Evolutionary conservation across 306 rosid genomes (phyloP), one percentile per base, ranked within the genome.

Genomic region (Abrus pulchellus): DNA sequence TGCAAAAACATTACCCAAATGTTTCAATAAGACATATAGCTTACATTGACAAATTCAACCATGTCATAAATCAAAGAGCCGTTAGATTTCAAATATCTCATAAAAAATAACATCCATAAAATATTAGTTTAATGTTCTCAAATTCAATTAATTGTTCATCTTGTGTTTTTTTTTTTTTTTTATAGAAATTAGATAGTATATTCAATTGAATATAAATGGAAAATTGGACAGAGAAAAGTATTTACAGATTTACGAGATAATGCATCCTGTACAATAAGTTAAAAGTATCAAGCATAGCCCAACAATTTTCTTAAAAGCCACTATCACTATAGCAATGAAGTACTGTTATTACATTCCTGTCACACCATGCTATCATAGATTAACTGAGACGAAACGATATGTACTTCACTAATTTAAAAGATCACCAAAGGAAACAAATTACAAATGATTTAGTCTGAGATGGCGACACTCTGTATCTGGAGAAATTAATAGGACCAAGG

Each of bases 1-100:
- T 93, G 89, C 54, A 80, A 83, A 71, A 56, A 84, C 68, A 68
- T 55, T 20, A 12, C 30, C 65, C 77, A 81, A 80, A 27, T 33
- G 49, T 47, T 64, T 77, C 72, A 14, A 56, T 3, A 5, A 13
- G 66, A 41, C 64, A 64, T 38, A 38, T 9, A 65, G 40, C 38
- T 36, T 9, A 40, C n/a, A 33, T n/a, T 40, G 49, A 61, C 4
- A 74, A 14, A 52, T 75, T 75, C 36, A 84, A 43, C 28, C 32
- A 54, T 28, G 4, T 68, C 30, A 3, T 49, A 28, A 14, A 69
- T 53, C 64, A 44, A 74, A 50, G 78, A 74, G 68, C 3, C 60
- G 49, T 67, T 57, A 59, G 7, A 74, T 45, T 34, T 56, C 69
- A 68, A 33, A 71, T 20, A 69, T 59, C 12, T 61, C 61, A 61